phyloP scores from a whole-genome alignment of 2,329 filamentous ascomycete species.

The Ophiostoma triangulosporum region DNA sequence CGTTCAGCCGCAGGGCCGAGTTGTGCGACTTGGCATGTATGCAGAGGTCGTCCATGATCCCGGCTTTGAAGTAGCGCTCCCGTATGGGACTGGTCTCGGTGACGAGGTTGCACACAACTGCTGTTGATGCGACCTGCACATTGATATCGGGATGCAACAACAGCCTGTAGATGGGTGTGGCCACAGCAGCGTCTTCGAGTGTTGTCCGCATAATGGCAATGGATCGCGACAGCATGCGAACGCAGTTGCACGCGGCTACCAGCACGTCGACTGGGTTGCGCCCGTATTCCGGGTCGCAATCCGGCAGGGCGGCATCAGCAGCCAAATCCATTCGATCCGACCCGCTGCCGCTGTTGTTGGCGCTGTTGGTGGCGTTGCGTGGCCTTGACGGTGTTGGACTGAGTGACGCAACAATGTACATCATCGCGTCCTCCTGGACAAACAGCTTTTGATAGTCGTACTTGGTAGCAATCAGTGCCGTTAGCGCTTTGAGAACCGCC shows the following conservation, averaged over 20 bases:
- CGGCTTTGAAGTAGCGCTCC: slow-evolving; percentile 60
- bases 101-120: slow-evolving; percentile 72
- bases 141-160: slow-evolving; percentile 62
- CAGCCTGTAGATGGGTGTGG: slow-evolving; percentile 61
- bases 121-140: slow-evolving; percentile 75
- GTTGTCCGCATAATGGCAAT: slow-evolving; percentile 74
- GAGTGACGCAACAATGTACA: slow-evolving; percentile 74
- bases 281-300: slow-evolving; percentile 41
- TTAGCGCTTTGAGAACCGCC: slow-evolving; percentile 62
- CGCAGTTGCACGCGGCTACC: slow-evolving; percentile 70
- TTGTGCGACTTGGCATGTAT: slow-evolving; percentile 73
- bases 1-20: slow-evolving; percentile 67
- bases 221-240: slow-evolving; percentile 71
- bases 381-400: slow-evolving; percentile 40
- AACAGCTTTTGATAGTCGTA: slow-evolving; percentile 75
- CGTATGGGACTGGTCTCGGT: slow-evolving; percentile 86
- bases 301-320: slow-evolving; percentile 12
- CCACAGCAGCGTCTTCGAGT: slow-evolving; percentile 73
- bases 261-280: slow-evolving; percentile 64
- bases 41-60: slow-evolving; percentile 65
- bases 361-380: slow-evolving; percentile 19
- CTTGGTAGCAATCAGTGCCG: slow-evolving; percentile 67
- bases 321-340: background rate
- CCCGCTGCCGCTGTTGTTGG: background rate
- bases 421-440: slow-evolving; percentile 67